Conservation (phyloP, 1,284 basidiomycete species). For the Testicularia cyperi region DNA sequence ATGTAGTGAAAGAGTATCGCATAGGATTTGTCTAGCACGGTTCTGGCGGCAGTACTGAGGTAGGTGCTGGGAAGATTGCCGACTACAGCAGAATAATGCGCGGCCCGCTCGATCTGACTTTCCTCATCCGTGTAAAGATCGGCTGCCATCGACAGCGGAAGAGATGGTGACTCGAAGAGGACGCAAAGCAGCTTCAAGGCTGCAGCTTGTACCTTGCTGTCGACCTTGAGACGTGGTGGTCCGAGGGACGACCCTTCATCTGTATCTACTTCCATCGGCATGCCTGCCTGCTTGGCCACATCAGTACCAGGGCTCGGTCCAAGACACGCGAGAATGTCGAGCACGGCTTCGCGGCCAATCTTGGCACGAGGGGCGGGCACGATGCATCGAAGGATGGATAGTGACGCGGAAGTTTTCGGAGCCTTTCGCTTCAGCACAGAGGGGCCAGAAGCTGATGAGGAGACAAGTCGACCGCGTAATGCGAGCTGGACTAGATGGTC, state of each 20-base stretch:
- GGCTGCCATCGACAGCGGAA: constrained; percentile 20
- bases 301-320: constrained; percentile 29
- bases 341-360: constrained; percentile 19
- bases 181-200: constrained; percentile 32
- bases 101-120: constrained; percentile 12
- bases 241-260: constrained; percentile 11
- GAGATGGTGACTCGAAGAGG: constrained; percentile 25
- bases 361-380: constrained; percentile 15
- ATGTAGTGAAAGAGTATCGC: constrained; percentile 45
- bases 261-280: constrained; percentile 3
- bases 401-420: constrained; percentile 21
- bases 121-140: constrained; percentile 23
- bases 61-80: constrained; percentile 32
- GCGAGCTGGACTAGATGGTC: constrained; percentile 27
- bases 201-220: constrained; percentile 32
- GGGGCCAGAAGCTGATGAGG: no score
- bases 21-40: constrained; percentile 28
- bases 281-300: constrained; percentile 12
- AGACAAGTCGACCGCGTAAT: constrained; percentile 13
- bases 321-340: constrained; percentile 19
- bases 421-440: constrained; percentile 10
- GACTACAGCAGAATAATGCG: constrained; percentile 12
- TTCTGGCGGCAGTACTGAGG: constrained; percentile 27
- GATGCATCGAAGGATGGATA: constrained; percentile 23
- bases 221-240: constrained; percentile 19